These are phyloP conservation scores for Macrolepiota albuminosa DNA, from an alignment of 768 basidiomycete species.

Conservation along the genomic window DNA sequence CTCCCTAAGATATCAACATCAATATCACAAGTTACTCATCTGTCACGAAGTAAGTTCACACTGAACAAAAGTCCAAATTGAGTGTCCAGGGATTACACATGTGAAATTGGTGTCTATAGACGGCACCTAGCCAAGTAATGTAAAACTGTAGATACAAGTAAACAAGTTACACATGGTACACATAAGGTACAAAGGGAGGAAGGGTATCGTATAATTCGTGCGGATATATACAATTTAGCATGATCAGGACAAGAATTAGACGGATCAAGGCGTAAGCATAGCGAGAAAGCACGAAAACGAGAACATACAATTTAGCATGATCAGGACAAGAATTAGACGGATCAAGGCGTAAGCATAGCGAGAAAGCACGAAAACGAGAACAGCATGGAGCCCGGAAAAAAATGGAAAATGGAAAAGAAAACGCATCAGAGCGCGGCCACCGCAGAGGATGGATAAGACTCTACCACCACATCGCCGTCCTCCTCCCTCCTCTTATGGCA, in stretches of 20 bases:
- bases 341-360: background rate
- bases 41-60: background rate
- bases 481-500: background rate
- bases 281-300: background rate
- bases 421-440: background rate
- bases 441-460: background rate
- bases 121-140: background rate
- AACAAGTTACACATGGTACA: background rate
- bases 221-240: background rate
- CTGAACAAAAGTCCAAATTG: background rate
- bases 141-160: background rate
- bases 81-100: background rate
- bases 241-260: background rate
- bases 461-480: slow-evolving; percentile 1
- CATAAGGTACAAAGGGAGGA: background rate
- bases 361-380: background rate
- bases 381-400: background rate
- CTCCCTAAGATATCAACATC: background rate
- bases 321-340: background rate
- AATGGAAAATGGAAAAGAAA: background rate
- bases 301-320: background rate
- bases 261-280: background rate
- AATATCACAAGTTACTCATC: background rate
- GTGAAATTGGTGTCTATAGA: background rate
- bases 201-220: background rate